Evolutionary conservation across 192 early-diverging fungal genomes (phyloP), one percentile per base, ranked within the genome.

Genomic region (Backusella tuberculispora): DNA sequence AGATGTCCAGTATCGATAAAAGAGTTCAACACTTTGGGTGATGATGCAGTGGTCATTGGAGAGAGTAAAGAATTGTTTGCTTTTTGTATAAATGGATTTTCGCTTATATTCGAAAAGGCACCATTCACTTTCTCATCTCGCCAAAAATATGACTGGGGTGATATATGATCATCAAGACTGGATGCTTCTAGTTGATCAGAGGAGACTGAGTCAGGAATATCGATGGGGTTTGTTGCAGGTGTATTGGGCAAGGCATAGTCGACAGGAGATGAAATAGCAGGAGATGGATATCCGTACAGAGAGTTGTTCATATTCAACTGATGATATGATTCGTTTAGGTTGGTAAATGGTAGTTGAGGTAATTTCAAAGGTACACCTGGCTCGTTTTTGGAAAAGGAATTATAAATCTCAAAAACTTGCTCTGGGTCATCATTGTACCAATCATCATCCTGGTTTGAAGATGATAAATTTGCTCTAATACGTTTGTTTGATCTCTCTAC

Each of bases 401-500:
- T 46, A 19, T 63, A 76, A 37, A 70, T 63, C 15, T 76, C 67
- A 24, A 76, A 70, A 56, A 60, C 41, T 45, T 53, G 40, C 43
- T 26, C 69, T 40, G 67, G 67, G 37, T 76, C 67, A 53, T 76
- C 19, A 24, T 41, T 56, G 26, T 64, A 69, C 37, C 56, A 67
- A 40, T 48, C 64, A 38, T 67, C 45, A 10, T 47, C 29, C 17
- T 69, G 50, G 41, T 41, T 46, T 8, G 44, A 21, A 44, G 71
- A 65, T 38, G 72, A 69, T 37, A 48, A 19, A 45, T 40, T 34
- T 10, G 43, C 48, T 41, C 77, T 29, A 24, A 71, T 71, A 24
- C 78, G 78, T 29, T 79, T 79, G 38, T 40, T 46, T 34, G 73
- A 75, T 26, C 53, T 74, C 21, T 75, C 68, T 43, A 79, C 64